A percentile compares a stretch with the other conserved stretches of the same genome.
phyloP scores from a whole-genome alignment of 2,329 filamentous ascomycete genomes.

The Xylaria sp. region DNA sequence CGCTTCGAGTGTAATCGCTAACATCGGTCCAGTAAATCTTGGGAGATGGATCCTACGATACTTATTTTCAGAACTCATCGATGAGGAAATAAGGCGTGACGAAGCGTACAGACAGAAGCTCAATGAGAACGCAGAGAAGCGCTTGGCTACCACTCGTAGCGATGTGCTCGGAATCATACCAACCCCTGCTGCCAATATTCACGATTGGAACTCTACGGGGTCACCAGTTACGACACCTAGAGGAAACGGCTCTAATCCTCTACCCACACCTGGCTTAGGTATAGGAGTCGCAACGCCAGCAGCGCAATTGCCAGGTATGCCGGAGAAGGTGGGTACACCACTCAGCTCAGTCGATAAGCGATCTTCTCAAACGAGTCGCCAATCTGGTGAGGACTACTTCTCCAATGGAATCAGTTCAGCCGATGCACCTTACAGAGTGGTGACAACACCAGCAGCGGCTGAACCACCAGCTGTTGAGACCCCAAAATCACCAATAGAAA shows the following conservation, averaged over 20 bases:
- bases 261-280: constrained; percentile 78
- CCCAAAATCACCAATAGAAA: constrained; percentile 65
- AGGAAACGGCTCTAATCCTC: constrained; percentile 71
- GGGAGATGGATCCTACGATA: constrained; percentile 97
- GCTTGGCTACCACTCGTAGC: constrained; percentile 63
- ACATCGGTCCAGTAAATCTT: constrained; percentile 77
- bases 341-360: constrained; percentile 65
- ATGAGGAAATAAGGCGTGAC: constrained; percentile 89
- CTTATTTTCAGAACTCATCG: constrained; percentile 87
- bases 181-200: constrained; percentile 52
- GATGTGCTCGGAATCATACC: constrained; percentile 71
- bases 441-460: constrained; percentile 59
- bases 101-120: constrained; percentile 76
- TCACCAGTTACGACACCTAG: constrained; percentile 69
- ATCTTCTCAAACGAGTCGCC: constrained; percentile 65
- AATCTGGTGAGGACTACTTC: constrained; percentile 83
- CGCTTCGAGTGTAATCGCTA: constrained; percentile 26
- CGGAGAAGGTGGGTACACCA: constrained; percentile 59
- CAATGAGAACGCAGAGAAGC: constrained; percentile 70
- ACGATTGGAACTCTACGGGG: constrained; percentile 56
- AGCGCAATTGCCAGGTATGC: constrained; percentile 59
- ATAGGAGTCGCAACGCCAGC: constrained; percentile 82
- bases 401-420: constrained; percentile 67
- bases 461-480: constrained; percentile 56
- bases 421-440: constrained; percentile 59